A percentile compares a stretch with the other conserved stretches of the same genome.
These are phyloP conservation scores for Fusarium palustre DNA, from an alignment of 2,329 filamentous ascomycete species.

Conservation along the genomic window DNA sequence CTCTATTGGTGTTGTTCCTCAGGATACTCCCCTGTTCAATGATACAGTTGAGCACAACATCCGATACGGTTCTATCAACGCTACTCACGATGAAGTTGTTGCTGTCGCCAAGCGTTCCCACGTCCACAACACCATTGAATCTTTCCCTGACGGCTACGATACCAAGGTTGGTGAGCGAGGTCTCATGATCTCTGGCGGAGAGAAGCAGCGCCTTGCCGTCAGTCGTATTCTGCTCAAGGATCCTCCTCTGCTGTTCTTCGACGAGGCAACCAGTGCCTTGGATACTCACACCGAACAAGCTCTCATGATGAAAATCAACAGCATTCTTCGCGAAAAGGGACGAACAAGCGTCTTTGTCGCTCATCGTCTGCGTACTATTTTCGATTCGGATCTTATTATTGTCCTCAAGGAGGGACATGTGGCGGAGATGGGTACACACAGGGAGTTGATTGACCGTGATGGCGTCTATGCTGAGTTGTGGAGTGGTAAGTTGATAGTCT, in stretches of 20 bases:
- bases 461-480: slow-evolving; percentile 91
- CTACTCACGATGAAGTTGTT: slow-evolving; percentile 76
- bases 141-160: slow-evolving; percentile 87
- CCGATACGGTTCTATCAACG: slow-evolving; percentile 86
- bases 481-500: slow-evolving; percentile 72
- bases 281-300: slow-evolving; percentile 95
- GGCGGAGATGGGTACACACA: slow-evolving; percentile 90
- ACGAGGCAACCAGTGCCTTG: slow-evolving; percentile 91
- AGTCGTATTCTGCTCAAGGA: slow-evolving; percentile 88
- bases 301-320: slow-evolving; percentile 91
- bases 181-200: slow-evolving; percentile 95
- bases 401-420: slow-evolving; percentile 86
- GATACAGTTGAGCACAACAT: slow-evolving; percentile 97
- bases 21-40: slow-evolving; percentile 97
- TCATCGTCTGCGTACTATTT: slow-evolving; percentile 91
- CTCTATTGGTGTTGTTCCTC: slow-evolving; percentile 93
- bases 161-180: slow-evolving; percentile 94
- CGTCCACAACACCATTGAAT: slow-evolving; percentile 83
- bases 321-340: slow-evolving; percentile 86
- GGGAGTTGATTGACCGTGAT: slow-evolving; percentile 80
- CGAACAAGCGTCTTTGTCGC: slow-evolving; percentile 96
- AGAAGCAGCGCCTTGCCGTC: slow-evolving; percentile 91
- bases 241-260: slow-evolving; percentile 90
- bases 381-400: slow-evolving; percentile 92
- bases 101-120: slow-evolving; percentile 84